Evolutionary conservation across 2,329 filamentous ascomycete species (phyloP), one percentile per base, ranked within the genome.

Genomic region (Pseudogymnoascus sp.): DNA sequence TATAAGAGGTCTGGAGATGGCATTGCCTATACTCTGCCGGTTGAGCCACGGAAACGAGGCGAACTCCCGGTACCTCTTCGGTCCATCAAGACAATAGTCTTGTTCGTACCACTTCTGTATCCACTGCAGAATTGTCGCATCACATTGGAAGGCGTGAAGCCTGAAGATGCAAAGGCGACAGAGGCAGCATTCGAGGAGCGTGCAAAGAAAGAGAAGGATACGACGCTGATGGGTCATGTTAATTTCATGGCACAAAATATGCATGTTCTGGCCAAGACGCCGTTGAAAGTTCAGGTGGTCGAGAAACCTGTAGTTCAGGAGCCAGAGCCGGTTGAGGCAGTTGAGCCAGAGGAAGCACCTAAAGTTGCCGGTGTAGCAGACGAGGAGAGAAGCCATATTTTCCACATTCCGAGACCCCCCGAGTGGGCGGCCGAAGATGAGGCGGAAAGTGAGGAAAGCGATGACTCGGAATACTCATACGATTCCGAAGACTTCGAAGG

Each of bases 221-320:
- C 87, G 76, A 87, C 82, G 9, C 75, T 95, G 63, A 88, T 89
- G 76, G 87, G 84, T 64, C 88, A 90, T 68, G 74, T 93, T 68
- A 93, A 93, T 71, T 90, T 87, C 70, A 76, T 93, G 7, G 80
- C 85, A 1, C 85, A 88, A 72, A 90, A 90, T 69, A 81, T 93
- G 66, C 85, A 90, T 69, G 74, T 77, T 2, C 78, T 93, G 70
- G 86, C 85, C 13, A 87, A 83, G 69, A 81, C 85, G 60, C 77
- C 76, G 2, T 68, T 78, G 40, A 67, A 67, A 4, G 69, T 72
- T 61, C 66, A 69, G 38, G 67, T 69, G 63, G 60, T 63, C 31
- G 62, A 67, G 63, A 15, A 66, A 26, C 44, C 64, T 35, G 40
- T 60, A 11, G 66, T 65, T 3, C 63, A 69, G 15, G 60, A 33